A percentile compares a stretch with the other conserved stretches of the same genome.
These are phyloP conservation scores for Leccinellum rugosiceps DNA, from an alignment of 768 basidiomycete genomes.

Conservation along the genomic window DNA sequence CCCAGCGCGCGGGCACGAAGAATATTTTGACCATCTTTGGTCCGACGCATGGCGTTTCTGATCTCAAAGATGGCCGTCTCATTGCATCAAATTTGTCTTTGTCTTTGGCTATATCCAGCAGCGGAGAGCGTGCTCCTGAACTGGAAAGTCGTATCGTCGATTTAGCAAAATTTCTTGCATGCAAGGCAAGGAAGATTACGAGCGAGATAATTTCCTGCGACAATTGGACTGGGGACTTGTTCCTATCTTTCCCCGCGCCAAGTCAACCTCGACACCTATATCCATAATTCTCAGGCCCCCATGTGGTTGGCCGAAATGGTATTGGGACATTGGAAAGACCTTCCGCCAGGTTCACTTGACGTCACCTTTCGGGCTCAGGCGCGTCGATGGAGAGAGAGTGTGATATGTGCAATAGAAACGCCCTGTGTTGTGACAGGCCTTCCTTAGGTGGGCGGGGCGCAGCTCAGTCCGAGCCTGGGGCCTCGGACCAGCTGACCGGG, in stretches of 20 bases:
- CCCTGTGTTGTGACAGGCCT: too few species aligned
- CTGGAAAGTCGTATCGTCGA: too few species aligned
- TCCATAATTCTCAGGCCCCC: constrained; percentile 36
- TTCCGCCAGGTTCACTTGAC: constrained; percentile 51
- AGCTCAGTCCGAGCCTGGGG: too few species aligned
- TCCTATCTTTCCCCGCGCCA: background rate
- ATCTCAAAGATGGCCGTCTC: constrained; percentile 43
- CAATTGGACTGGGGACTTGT: constrained; percentile 68
- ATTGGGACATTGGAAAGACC: constrained; percentile 79
- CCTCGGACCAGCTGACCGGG: too few species aligned
- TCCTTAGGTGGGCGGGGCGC: too few species aligned
- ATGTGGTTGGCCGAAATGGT: constrained; percentile 94
- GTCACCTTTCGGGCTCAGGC: too few species aligned
- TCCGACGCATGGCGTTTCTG: constrained; percentile 43
- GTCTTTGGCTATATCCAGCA: constrained; percentile 45
- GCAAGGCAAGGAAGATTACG: constrained; percentile 14
- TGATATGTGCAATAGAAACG: too few species aligned
- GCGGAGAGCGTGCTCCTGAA: constrained; percentile 37
- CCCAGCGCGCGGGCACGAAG: constrained; percentile 43
- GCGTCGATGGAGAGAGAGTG: too few species aligned
- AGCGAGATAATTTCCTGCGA: constrained; percentile 52
- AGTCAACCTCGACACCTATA: too few species aligned
- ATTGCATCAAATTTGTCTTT: constrained; percentile 41
- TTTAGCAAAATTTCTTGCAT: constrained; percentile 30
- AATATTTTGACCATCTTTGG: too few species aligned